These are phyloP conservation scores for Ogataea hybrid DNA, from an alignment of 1,139 yeast genomes.

Conservation along the genomic window DNA sequence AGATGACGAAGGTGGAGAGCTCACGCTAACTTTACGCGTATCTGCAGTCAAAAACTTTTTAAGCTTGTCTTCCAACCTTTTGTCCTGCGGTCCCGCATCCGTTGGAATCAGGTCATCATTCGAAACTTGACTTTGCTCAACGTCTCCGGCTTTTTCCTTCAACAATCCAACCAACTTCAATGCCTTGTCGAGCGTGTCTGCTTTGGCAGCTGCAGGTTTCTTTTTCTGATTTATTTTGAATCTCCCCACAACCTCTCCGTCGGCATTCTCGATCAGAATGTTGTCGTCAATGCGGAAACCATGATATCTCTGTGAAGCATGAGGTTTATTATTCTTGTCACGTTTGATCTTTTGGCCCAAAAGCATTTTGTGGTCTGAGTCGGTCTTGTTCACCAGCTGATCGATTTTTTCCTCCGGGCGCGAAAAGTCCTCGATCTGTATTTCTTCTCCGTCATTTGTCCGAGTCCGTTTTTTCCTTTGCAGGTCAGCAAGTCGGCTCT, in stretches of 20 bases:
- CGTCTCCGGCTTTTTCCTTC: conserved; percentile 16
- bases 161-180: conserved; percentile 14
- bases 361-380: conserved; percentile 11
- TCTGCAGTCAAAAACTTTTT: conserved; percentile 26
- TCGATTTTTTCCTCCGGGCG: conserved; percentile 14
- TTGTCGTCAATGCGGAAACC: conserved; percentile 69
- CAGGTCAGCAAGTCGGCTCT: conserved; percentile 4
- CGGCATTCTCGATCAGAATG: conserved; percentile 82
- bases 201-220: conserved; percentile 9
- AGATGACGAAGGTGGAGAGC: conserved; percentile 11
- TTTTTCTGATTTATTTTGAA: conserved; percentile 56
- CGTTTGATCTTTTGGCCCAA: conserved; percentile 12
- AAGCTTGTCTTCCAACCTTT: conserved; percentile 26
- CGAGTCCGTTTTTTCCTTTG: background rate
- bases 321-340: conserved; percentile 5
- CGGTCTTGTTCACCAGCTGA: conserved; percentile 15
- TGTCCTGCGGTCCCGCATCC: conserved; percentile 8
- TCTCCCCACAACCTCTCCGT: conserved; percentile 86
- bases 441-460: background rate
- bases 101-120: conserved; percentile 26
- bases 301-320: conserved; percentile 26
- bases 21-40: conserved; percentile 21
- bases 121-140: conserved; percentile 20
- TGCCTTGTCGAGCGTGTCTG: conserved; percentile 20
- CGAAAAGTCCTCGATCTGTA: conserved; percentile 3